These are phyloP conservation scores for Naganishia vishniacii DNA, from an alignment of 768 basidiomycete species.

Conservation along the genomic window DNA sequence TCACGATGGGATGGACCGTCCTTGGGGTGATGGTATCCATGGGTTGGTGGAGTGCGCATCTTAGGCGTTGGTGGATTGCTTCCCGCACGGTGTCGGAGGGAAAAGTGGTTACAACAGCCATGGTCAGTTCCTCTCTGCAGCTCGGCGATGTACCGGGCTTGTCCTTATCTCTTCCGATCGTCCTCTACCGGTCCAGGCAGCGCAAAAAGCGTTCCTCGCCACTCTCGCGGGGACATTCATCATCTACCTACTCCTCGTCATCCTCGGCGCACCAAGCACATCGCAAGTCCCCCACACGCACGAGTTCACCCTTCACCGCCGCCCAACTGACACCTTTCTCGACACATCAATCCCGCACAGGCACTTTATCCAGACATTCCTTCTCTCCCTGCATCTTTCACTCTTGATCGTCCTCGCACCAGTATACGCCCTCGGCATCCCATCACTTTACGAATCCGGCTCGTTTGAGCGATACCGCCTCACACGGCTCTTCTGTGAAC, in stretches of 20 bases:
- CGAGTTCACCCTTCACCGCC: no score
- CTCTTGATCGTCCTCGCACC: conserved; percentile 63
- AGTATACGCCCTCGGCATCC: conserved; percentile 63
- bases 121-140: no score
- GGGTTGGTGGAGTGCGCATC: conserved; percentile 67
- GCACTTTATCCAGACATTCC: conserved; percentile 53
- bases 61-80: conserved; percentile 56
- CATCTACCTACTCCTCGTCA: conserved; percentile 55
- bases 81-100: conserved; percentile 1
- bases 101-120: neutral
- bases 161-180: no score
- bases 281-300: no score
- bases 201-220: conserved; percentile 52
- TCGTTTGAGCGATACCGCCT: conserved; percentile 62
- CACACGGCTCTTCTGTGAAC: conserved; percentile 73
- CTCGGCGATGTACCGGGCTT: no score
- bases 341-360: neutral
- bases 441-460: conserved; percentile 53
- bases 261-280: conserved; percentile 70
- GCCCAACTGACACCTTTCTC: neutral
- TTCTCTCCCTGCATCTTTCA: conserved; percentile 65
- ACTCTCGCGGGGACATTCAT: conserved; percentile 55
- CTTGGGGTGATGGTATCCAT: conserved; percentile 58
- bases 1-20: conserved; percentile 59
- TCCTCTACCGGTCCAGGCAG: no score